These are phyloP conservation scores for Podospora pseudoanserina DNA, from an alignment of 495 filamentous ascomycete genomes.

Conservation along the genomic window DNA sequence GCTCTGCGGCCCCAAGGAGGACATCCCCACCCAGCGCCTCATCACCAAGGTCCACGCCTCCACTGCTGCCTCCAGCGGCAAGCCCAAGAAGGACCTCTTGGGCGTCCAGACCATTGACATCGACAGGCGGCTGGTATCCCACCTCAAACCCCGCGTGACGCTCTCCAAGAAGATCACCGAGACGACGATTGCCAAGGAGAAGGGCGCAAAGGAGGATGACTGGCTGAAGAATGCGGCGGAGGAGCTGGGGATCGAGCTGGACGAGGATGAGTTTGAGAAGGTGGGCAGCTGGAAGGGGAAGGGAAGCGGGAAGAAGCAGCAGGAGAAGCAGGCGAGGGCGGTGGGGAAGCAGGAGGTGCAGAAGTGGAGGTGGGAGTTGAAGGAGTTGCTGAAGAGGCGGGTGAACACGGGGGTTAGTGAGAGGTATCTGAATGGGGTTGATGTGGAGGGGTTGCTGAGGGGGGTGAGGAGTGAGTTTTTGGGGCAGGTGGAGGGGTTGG, in stretches of 20 bases:
- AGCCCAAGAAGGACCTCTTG: constrained; percentile 59
- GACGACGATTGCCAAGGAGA: constrained; percentile 77
- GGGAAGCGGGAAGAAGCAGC: constrained; percentile 64
- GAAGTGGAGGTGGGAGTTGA: constrained; percentile 58
- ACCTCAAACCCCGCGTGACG: constrained; percentile 66
- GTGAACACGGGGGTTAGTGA: constrained; percentile 92
- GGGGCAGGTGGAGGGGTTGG: constrained; percentile 40
- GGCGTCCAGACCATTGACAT: constrained; percentile 65
- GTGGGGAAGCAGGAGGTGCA: constrained; percentile 69
- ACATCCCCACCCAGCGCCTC: constrained; percentile 74
- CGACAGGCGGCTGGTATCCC: constrained; percentile 71
- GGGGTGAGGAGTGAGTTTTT: constrained; percentile 52
- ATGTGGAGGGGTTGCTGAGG: constrained; percentile 72
- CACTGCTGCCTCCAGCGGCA: constrained; percentile 32
- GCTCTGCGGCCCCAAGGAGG: constrained; percentile 89
- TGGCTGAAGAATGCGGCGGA: constrained; percentile 83
- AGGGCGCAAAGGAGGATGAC: constrained; percentile 73
- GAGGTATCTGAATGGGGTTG: constrained; percentile 77
- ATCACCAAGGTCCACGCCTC: constrained; percentile 78
- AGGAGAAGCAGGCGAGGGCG: constrained; percentile 64
- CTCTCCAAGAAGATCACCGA: constrained; percentile 86
- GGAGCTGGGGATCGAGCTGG: constrained; percentile 90
- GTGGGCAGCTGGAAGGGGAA: constrained; percentile 60
- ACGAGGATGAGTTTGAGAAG: constrained; percentile 75
- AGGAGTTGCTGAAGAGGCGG: constrained; percentile 62